phyloP scores from a whole-genome alignment of 345 rosid species.

The Hypericum perforatum region DNA sequence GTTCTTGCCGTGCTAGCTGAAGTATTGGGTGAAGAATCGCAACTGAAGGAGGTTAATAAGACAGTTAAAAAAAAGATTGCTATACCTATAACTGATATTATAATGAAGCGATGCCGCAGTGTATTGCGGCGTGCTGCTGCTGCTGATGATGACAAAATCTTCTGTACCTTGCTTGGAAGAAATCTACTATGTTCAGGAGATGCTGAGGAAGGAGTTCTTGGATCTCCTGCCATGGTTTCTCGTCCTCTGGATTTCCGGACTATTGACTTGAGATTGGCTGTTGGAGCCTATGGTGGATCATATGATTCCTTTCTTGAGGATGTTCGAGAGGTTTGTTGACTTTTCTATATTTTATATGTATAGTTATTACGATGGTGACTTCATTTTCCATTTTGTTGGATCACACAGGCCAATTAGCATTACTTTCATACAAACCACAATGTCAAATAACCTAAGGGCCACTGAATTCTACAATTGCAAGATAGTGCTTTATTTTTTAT shows the following conservation, averaged over 20 bases:
- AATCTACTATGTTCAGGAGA: constrained; percentile 54
- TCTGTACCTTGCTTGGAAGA: constrained; percentile 84
- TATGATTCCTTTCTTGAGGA: constrained; percentile 90
- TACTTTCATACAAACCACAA: too few species aligned
- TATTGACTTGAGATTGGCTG: constrained; percentile 86
- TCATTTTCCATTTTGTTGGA: neutral
- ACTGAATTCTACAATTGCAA: too few species aligned
- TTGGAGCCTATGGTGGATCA: constrained; percentile 80
- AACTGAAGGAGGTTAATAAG: constrained; percentile 36
- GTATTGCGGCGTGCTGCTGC: constrained; percentile 71
- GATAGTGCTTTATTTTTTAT: too few species aligned
- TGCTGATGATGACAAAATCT: constrained; percentile 69
- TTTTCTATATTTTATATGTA: neutral
- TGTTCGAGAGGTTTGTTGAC: constrained; percentile 67
- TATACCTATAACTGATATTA: constrained; percentile 50
- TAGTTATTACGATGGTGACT: neutral
- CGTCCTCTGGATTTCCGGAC: constrained; percentile 95
- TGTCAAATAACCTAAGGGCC: too few species aligned
- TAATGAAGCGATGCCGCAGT: constrained; percentile 86
- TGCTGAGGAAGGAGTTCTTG: constrained; percentile 96
- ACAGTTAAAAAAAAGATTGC: constrained; percentile 45
- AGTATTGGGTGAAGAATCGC: constrained; percentile 36
- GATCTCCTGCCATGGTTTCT: constrained; percentile 91
- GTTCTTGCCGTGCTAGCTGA: constrained; percentile 84
- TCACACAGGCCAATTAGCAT: too few species aligned